A percentile compares a stretch with the other conserved stretches of the same genome.
Evolutionary conservation across 2,329 filamentous ascomycete genomes (phyloP).

Genomic region (Talaromyces sp.): DNA sequence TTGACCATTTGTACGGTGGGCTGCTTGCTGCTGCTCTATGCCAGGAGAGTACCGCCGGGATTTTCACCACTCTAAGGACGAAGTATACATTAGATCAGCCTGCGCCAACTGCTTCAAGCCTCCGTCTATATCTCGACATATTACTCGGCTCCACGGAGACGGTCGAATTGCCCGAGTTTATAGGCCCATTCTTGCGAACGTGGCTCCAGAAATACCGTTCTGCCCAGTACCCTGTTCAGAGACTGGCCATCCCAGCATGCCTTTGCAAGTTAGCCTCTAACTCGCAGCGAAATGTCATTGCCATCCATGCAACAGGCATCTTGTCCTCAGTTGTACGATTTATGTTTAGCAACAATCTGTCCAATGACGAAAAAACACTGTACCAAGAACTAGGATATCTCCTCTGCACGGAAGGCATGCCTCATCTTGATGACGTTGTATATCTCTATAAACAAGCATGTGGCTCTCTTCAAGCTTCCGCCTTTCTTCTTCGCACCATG

Average conservation of each 20-base stretch:
- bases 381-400: constrained; percentile 64
- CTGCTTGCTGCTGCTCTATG: constrained; percentile 77
- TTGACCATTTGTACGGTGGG: constrained; percentile 78
- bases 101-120: constrained; percentile 21
- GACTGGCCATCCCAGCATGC: constrained; percentile 62
- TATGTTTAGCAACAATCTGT: constrained; percentile 57
- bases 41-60: constrained; percentile 66
- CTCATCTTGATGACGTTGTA: constrained; percentile 76
- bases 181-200: constrained; percentile 38
- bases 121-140: constrained; percentile 33
- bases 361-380: constrained; percentile 54
- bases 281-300: constrained; percentile 66
- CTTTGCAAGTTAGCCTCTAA: constrained; percentile 56
- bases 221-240: constrained; percentile 29
- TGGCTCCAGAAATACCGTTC: constrained; percentile 60
- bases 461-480: constrained; percentile 51
- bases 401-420: constrained; percentile 72
- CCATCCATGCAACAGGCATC: constrained; percentile 68
- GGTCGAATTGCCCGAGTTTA: constrained; percentile 40
- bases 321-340: constrained; percentile 63
- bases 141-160: constrained; percentile 41
- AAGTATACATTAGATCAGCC: constrained; percentile 24
- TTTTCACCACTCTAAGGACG: constrained; percentile 53
- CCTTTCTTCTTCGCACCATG: constrained; percentile 71
- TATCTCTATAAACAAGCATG: constrained; percentile 63